phyloP scores from a whole-genome alignment of 2,329 filamentous ascomycete genomes.

The Claviceps citrina region DNA sequence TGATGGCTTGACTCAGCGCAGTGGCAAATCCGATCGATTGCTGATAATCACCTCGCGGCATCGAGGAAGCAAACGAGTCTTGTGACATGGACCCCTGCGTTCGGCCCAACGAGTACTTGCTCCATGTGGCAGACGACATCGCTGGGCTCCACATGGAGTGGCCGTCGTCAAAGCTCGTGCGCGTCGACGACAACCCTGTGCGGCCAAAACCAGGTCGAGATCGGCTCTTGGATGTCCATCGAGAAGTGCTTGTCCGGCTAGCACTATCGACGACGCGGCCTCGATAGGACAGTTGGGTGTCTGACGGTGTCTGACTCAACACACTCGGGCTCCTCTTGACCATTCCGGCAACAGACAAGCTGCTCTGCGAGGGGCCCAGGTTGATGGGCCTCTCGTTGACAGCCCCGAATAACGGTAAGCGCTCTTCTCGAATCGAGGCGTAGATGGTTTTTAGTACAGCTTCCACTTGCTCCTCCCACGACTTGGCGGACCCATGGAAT shows the following conservation, averaged over 20 bases:
- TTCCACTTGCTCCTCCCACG: slow-evolving; percentile 83
- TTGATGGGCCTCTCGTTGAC: slow-evolving; percentile 28
- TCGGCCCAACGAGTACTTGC: slow-evolving; percentile 80
- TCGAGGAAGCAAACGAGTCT: slow-evolving; percentile 69
- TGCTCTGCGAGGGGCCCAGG: slow-evolving; percentile 34
- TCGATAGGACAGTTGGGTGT: slow-evolving; percentile 52
- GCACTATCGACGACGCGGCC: slow-evolving; percentile 58
- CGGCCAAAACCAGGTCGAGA: slow-evolving; percentile 60
- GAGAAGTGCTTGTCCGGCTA: slow-evolving; percentile 37
- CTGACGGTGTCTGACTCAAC: slow-evolving; percentile 83
- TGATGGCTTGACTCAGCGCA: slow-evolving; percentile 89
- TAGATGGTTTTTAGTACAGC: slow-evolving; percentile 86
- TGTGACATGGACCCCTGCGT: slow-evolving; percentile 85
- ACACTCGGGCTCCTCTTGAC: slow-evolving; percentile 80
- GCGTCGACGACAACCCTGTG: slow-evolving; percentile 74
- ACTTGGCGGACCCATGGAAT: slow-evolving; percentile 58
- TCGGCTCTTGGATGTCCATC: slow-evolving; percentile 76
- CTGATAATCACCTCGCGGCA: slow-evolving; percentile 69
- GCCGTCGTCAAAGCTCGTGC: slow-evolving; percentile 85
- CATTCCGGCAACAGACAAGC: slow-evolving; percentile 59
- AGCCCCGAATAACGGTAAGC: slow-evolving; percentile 72
- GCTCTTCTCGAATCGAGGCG: slow-evolving; percentile 70
- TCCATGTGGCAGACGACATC: slow-evolving; percentile 83
- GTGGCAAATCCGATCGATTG: slow-evolving; percentile 97
- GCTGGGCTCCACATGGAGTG: slow-evolving; percentile 81